Evolutionary conservation across 1,284 basidiomycete species (phyloP).

Genomic region (Tetrapyrgos nigripes): DNA sequence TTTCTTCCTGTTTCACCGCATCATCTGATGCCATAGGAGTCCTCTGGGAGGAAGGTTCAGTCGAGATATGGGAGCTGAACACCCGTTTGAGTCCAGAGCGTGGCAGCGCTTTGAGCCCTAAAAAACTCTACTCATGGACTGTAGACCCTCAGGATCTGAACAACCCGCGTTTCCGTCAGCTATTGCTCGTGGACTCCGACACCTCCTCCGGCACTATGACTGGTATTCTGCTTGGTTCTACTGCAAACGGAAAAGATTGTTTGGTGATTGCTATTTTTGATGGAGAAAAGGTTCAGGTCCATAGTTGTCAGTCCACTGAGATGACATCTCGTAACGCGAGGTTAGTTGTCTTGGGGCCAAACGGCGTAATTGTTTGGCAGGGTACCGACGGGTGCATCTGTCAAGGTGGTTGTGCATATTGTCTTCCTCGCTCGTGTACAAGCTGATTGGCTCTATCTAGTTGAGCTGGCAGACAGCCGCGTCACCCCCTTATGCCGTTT

Average conservation of each 20-base stretch:
- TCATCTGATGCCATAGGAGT: slow-evolving; percentile 66
- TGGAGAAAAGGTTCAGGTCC: slow-evolving; percentile 10
- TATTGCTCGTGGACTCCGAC: slow-evolving; percentile 33
- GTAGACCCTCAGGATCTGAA: slow-evolving; percentile 40
- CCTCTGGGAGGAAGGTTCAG: slow-evolving; percentile 69
- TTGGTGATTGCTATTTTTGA: slow-evolving; percentile 5
- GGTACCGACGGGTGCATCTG: slow-evolving; percentile 56
- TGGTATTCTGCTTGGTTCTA: slow-evolving; percentile 7
- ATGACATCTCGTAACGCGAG: slow-evolving; percentile 28
- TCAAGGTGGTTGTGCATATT: slow-evolving; percentile 46
- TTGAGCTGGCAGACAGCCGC: slow-evolving; percentile 28
- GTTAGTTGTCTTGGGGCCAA: slow-evolving; percentile 43
- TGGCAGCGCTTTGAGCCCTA: slow-evolving; percentile 69
- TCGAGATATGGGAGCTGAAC: slow-evolving; percentile 75
- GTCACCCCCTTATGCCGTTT: slow-evolving; percentile 48
- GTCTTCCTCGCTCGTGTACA: not conserved
- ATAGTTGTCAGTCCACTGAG: no score
- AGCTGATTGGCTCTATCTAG: slow-evolving; percentile 21
- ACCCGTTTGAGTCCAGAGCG: slow-evolving; percentile 69
- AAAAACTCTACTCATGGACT: slow-evolving; percentile 39
- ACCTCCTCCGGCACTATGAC: not conserved
- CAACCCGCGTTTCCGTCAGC: slow-evolving; percentile 43
- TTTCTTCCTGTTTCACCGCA: slow-evolving; percentile 72
- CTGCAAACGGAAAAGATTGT: slow-evolving; percentile 4
- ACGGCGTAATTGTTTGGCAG: slow-evolving; percentile 50